These are phyloP conservation scores for Malus hybrid DNA, from an alignment of 331 rosid genomes.

Conservation along the genomic window DNA sequence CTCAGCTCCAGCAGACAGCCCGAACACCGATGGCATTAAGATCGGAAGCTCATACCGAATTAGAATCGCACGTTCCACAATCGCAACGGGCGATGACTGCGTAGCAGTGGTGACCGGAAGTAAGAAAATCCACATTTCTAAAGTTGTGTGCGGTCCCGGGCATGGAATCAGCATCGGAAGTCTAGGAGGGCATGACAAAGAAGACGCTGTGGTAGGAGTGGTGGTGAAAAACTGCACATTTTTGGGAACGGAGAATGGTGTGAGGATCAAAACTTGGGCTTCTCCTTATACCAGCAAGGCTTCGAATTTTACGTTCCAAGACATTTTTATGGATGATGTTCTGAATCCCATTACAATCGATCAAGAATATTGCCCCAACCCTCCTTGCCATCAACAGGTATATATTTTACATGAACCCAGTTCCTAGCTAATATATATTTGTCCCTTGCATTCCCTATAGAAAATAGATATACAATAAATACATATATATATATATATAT, in stretches of 20 bases:
- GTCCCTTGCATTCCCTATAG: too few species aligned
- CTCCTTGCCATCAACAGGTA: conserved; percentile 26
- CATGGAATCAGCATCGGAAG: conserved; percentile 74
- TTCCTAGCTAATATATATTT: too few species aligned
- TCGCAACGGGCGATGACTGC: conserved; percentile 31
- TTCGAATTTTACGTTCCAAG: conserved; percentile 30
- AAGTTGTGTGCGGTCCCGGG: conserved; percentile 54
- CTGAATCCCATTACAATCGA: conserved; percentile 42
- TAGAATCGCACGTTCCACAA: neutral
- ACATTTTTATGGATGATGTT: conserved; percentile 40
- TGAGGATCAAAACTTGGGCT: conserved; percentile 68
- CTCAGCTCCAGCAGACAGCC: conserved; percentile 24
- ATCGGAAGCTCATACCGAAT: conserved; percentile 22
- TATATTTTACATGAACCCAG: too few species aligned
- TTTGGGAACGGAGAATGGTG: conserved; percentile 31
- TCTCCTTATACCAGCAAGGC: conserved; percentile 10
- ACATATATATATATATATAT: too few species aligned
- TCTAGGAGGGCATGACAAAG: conserved; percentile 24
- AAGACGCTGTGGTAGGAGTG: conserved; percentile 30
- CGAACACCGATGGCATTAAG: conserved; percentile 33
- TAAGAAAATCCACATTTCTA: conserved; percentile 13
- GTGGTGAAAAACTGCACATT: conserved; percentile 38
- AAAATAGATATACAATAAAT: too few species aligned
- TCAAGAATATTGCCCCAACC: conserved; percentile 44
- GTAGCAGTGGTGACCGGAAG: conserved; percentile 18